Evolutionary conservation across 495 filamentous ascomycete genomes (phyloP).

Genomic region (Barbatosphaeria neglecta): DNA sequence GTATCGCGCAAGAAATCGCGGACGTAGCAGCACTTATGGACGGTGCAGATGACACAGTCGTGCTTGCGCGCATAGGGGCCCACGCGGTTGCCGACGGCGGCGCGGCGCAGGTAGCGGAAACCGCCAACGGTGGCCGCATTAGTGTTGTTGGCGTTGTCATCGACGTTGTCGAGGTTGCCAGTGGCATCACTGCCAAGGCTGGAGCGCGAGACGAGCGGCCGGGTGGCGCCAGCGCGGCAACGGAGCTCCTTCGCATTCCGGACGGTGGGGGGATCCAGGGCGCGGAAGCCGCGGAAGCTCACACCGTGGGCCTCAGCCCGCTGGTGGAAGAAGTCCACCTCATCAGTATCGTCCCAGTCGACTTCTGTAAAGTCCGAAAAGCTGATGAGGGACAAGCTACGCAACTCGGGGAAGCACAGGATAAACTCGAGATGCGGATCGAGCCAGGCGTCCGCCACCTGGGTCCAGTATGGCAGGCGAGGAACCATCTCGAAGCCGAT

Average conservation of each 20-base stretch:
- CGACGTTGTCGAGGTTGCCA: not conserved
- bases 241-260: no score
- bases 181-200: no score
- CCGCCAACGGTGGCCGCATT: not conserved
- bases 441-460: not conserved
- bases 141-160: not conserved
- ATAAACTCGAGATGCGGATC: not conserved
- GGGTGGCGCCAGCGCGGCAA: no score
- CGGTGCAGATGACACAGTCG: not conserved
- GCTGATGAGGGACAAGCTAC: not conserved
- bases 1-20: not conserved
- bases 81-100: not conserved
- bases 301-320: not conserved
- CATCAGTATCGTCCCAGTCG: not conserved
- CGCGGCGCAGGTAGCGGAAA: not conserved
- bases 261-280: not conserved
- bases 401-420: not conserved
- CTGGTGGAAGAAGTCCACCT: not conserved
- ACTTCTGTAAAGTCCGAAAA: not conserved
- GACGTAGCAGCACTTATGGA: not conserved
- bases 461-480: not conserved
- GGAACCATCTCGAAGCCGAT: not conserved
- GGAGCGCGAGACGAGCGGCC: no score
- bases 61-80: not conserved
- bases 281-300: not conserved